Evolutionary conservation across 495 filamentous ascomycete species (phyloP), one percentile per base, ranked within the genome.

Genomic region (Lophiostoma macrostomum): DNA sequence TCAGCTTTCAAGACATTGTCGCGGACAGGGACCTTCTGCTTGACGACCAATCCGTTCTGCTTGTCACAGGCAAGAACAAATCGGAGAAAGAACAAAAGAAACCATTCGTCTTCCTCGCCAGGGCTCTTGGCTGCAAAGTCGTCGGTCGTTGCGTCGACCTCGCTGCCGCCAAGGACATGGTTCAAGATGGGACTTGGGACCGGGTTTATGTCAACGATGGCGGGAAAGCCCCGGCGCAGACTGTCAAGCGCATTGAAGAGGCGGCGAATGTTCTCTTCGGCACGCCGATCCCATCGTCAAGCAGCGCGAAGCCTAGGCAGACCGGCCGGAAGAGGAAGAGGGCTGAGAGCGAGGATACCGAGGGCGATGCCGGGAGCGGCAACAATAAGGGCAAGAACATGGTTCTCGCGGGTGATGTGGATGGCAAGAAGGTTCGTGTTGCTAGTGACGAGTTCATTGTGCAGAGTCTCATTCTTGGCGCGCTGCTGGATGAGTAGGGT

Each of bases 381-480:
- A n/a, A n/a, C n/a, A n/a, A n/a, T n/a, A 48, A 12, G 50, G 60
- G 14, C 66, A 67, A 19, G 62, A 71, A 51, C 46, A 60, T 40
- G 35, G 43, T 53, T 0, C 30, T 35, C 59, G 50, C 53, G 63
- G 73, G 42, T 63, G 59, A 44, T n/a, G 43, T 63, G 5, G 32
- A n/a, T 12, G 54, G 50, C 7, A 76, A 78, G 58, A 75, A 67
- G 60, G 71, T 85, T 30, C 78, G 76, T 65, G 65, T 88, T 51
- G 77, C 95, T 36, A 85, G 84, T 27, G 88, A 95, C 71, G 91
- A 97, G 65, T 81, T 88, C 64, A 80, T 97, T 25, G 83, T 95
- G 50, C 94, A 98, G 73, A 96, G 90, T 67, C 71, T 97, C 53
- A 96, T 98, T 56, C 63, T 96, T 45, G 93, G 91, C 4, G 80